phyloP scores from a whole-genome alignment of 139 green algal species.

The Chlorella sp. region DNA sequence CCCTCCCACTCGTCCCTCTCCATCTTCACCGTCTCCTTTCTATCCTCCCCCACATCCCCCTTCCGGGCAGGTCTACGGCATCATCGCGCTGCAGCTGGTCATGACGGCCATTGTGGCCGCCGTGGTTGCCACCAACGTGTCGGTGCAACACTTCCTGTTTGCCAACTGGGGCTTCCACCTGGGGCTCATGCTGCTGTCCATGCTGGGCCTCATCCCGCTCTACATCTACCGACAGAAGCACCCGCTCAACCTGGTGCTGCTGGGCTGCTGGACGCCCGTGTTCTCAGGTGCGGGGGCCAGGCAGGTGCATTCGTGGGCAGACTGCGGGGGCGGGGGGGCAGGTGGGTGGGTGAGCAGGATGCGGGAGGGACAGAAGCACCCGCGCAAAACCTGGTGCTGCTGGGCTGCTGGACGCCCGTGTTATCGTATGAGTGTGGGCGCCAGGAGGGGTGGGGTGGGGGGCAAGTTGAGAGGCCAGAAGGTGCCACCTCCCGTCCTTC shows the following conservation, averaged over 20 bases:
- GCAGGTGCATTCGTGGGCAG: background rate
- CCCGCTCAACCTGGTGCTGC: slow-evolving; percentile 70
- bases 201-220: slow-evolving; percentile 29
- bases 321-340: background rate
- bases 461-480: background rate
- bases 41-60: background rate
- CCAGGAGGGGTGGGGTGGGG: background rate
- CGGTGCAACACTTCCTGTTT: slow-evolving; percentile 45
- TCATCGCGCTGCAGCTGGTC: slow-evolving; percentile 54
- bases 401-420: slow-evolving; percentile 57
- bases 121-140: slow-evolving; percentile 46
- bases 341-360: background rate
- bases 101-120: slow-evolving; percentile 53
- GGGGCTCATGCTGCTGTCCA: slow-evolving; percentile 38
- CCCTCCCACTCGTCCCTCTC: background rate
- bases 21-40: background rate
- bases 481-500: no score
- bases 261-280: slow-evolving; percentile 58
- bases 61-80: slow-evolving; percentile 21
- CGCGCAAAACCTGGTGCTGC: slow-evolving; percentile 66
- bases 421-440: background rate
- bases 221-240: slow-evolving; percentile 69
- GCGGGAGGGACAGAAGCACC: slow-evolving; percentile 53
- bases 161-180: slow-evolving; percentile 8
- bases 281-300: background rate